These are phyloP conservation scores for Aspergillus arachidicola DNA, from an alignment of 2,329 filamentous ascomycete species.

Conservation along the genomic window DNA sequence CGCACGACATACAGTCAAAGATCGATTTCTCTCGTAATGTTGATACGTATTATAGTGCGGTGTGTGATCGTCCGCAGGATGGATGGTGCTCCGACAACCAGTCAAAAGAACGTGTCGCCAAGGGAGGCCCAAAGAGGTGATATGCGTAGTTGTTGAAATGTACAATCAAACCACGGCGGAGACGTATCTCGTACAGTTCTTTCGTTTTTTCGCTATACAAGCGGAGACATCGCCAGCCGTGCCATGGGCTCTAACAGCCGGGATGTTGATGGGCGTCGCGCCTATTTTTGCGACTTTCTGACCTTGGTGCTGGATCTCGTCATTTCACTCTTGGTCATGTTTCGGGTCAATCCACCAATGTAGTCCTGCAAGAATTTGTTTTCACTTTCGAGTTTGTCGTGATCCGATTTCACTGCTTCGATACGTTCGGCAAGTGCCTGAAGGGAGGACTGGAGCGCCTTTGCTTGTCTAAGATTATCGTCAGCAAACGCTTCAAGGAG, in stretches of 20 bases:
- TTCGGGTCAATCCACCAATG: constrained; percentile 92
- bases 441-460: constrained; percentile 83
- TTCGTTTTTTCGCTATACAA: constrained; percentile 19
- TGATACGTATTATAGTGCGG: background rate
- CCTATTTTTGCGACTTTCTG: constrained; percentile 49
- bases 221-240: constrained; percentile 17
- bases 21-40: background rate
- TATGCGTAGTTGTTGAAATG: background rate
- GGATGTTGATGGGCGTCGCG: constrained; percentile 6
- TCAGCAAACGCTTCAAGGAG: constrained; percentile 2
- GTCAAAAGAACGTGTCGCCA: background rate
- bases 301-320: constrained; percentile 54
- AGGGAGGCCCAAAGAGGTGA: background rate
- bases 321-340: constrained; percentile 60
- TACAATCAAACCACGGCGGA: constrained; percentile 6
- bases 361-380: constrained; percentile 98
- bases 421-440: constrained; percentile 89
- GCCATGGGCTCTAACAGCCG: constrained; percentile 12
- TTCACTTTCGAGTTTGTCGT: constrained; percentile 94
- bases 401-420: constrained; percentile 89
- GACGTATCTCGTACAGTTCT: constrained; percentile 13
- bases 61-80: background rate
- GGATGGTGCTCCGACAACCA: background rate
- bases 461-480: constrained; percentile 70
- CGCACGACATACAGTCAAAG: background rate